Percentiles rank a stretch among this genome's conserved stretches.
These are phyloP conservation scores for Hanseniaspora pseudoguilliermondii DNA, from an alignment of 805 yeast species.

Conservation along the genomic window DNA sequence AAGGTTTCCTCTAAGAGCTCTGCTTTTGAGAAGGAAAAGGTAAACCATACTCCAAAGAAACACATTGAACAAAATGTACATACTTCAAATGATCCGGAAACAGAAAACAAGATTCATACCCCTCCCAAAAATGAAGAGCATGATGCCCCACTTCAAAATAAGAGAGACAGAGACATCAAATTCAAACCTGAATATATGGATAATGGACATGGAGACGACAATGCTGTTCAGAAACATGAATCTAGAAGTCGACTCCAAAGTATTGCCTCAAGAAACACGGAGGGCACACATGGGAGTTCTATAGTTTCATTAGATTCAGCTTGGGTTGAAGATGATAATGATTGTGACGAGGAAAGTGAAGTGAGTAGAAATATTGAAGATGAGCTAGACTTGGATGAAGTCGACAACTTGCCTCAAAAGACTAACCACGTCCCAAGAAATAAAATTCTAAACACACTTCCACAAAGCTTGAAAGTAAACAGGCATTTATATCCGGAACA, in stretches of 20 bases:
- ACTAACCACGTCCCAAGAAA: not conserved
- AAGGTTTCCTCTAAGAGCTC: not conserved
- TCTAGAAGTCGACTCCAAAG: not conserved
- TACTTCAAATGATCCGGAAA: not conserved
- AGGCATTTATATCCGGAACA: slow-evolving; percentile 28
- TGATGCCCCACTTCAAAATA: not conserved
- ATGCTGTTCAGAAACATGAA: not conserved
- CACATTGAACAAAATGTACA: not conserved
- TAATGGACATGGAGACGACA: not conserved
- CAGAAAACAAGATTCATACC: not conserved
- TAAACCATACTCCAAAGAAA: not conserved
- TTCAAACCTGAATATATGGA: slow-evolving; percentile 5
- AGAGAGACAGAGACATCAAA: slow-evolving; percentile 4
- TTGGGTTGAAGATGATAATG: slow-evolving; percentile 10
- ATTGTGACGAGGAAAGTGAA: slow-evolving; percentile 14
- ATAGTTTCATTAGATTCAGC: slow-evolving; percentile 6
- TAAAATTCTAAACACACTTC: not conserved
- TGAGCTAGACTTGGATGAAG: slow-evolving; percentile 17
- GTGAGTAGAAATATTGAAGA: slow-evolving; percentile 12
- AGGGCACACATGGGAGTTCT: slow-evolving; percentile 7
- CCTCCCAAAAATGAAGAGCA: not conserved
- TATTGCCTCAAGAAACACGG: slow-evolving; percentile 6
- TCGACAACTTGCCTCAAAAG: not conserved
- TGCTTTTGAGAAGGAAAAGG: not conserved
- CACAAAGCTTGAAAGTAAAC: slow-evolving; percentile 16